Conservation (phyloP, 2,329 filamentous ascomycete genomes). For the Botrytis byssoidea region DNA sequence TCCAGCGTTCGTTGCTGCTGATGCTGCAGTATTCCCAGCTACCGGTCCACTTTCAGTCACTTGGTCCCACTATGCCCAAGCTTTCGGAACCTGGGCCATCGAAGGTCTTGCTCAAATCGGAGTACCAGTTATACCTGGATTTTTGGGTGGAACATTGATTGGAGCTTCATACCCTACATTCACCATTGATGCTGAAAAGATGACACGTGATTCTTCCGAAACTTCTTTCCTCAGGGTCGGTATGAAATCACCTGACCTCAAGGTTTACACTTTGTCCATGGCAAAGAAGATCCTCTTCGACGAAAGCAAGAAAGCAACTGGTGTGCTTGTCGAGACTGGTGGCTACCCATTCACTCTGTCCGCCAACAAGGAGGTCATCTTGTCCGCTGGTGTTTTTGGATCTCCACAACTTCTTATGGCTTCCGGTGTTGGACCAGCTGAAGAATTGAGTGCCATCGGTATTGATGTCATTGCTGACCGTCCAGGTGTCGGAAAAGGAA, state of each 20-base stretch:
- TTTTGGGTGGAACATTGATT: conserved; percentile 44
- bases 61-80: conserved; percentile 43
- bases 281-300: conserved; percentile 48
- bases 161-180: conserved; percentile 40
- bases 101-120: conserved; percentile 43
- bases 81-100: conserved; percentile 33
- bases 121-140: conserved; percentile 37
- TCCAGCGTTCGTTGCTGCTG: conserved; percentile 29
- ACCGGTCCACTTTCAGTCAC: conserved; percentile 44
- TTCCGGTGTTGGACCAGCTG: conserved; percentile 46
- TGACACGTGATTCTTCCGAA: conserved; percentile 41
- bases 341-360: conserved; percentile 15
- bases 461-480: conserved; percentile 48
- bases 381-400: conserved; percentile 50
- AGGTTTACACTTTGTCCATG: conserved; percentile 43
- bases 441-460: conserved; percentile 44
- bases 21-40: conserved; percentile 33
- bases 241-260: conserved; percentile 32
- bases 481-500: conserved; percentile 50
- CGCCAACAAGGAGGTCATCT: conserved; percentile 38
- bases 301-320: conserved; percentile 41
- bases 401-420: conserved; percentile 50
- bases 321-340: conserved; percentile 40
- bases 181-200: conserved; percentile 37
- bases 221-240: conserved; percentile 39